These are phyloP conservation scores for Entomortierella parvispora DNA, from an alignment of 192 early-diverging fungal genomes.

Conservation along the genomic window DNA sequence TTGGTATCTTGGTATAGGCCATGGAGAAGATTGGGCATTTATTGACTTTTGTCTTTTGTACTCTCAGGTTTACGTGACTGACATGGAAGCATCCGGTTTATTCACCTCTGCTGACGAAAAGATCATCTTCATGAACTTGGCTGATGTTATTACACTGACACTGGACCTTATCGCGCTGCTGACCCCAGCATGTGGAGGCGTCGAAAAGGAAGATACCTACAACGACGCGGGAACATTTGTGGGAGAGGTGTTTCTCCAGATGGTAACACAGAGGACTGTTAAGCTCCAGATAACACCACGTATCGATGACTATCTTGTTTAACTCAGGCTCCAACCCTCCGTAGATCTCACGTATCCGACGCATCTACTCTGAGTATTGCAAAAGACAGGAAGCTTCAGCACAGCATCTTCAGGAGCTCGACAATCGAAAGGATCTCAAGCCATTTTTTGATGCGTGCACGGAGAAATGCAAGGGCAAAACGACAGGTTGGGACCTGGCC, in stretches of 20 bases:
- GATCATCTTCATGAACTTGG: conserved; percentile 83
- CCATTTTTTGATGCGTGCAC: conserved; percentile 65
- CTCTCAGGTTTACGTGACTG: conserved; percentile 67
- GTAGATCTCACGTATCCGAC: conserved; percentile 53
- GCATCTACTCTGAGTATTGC: conserved; percentile 77
- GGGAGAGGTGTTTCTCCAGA: conserved; percentile 63
- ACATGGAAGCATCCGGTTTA: conserved; percentile 52
- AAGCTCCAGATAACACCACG: conserved; percentile 4
- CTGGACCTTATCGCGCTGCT: conserved; percentile 72
- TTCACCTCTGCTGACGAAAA: conserved; percentile 72
- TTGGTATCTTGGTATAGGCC: background rate
- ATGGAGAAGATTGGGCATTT: background rate
- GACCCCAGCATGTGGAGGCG: conserved; percentile 62
- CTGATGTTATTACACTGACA: conserved; percentile 75
- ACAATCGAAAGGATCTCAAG: conserved; percentile 42
- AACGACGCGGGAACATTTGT: conserved; percentile 51
- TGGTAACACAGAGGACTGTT: conserved; percentile 51
- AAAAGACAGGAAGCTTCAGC: conserved; percentile 79
- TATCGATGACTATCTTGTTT: no score
- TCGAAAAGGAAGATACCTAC: conserved; percentile 12
- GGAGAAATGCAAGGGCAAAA: conserved; percentile 71
- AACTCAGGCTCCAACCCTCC: background rate
- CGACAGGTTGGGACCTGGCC: conserved; percentile 92
- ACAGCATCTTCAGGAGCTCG: conserved; percentile 69
- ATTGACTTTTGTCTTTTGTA: background rate